Evolutionary conservation across 352 stramenopile species (phyloP).

Genomic region (Globisporangium takayamanum): DNA sequence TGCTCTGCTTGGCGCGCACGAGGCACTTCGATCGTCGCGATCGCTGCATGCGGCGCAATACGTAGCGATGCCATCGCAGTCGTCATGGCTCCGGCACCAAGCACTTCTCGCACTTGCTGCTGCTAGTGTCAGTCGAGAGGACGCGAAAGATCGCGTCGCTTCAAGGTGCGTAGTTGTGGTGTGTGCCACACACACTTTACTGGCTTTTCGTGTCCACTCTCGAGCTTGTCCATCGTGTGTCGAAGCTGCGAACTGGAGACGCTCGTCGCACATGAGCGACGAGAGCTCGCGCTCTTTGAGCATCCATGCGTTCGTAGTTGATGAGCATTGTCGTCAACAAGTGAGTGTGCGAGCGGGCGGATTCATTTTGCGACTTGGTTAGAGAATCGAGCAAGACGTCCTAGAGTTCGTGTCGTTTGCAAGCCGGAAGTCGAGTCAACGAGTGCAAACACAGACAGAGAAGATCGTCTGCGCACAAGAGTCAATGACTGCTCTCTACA

Average conservation of each 20-base stretch:
- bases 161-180: background rate
- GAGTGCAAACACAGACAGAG: too few species aligned
- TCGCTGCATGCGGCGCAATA: conserved; percentile 3
- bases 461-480: too few species aligned
- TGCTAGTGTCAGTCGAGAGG: background rate
- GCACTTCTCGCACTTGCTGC: background rate
- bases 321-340: too few species aligned
- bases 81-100: background rate
- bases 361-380: too few species aligned
- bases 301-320: too few species aligned
- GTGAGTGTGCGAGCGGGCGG: too few species aligned
- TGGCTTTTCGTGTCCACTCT: background rate
- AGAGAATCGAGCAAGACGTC: too few species aligned
- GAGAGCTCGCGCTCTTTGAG: too few species aligned
- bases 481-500: too few species aligned
- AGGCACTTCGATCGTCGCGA: conserved; percentile 5
- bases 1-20: conserved; percentile 13
- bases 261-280: background rate
- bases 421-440: too few species aligned
- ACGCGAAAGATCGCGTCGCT: conserved; percentile 1
- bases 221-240: background rate
- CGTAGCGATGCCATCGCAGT: conserved; percentile 3
- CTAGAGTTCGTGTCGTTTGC: too few species aligned
- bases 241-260: background rate
- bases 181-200: background rate